A percentile compares a stretch with the other conserved stretches of the same genome.
These are phyloP conservation scores for Cladosporium sp. DNA, from an alignment of 2,329 filamentous ascomycete species.

Conservation along the genomic window DNA sequence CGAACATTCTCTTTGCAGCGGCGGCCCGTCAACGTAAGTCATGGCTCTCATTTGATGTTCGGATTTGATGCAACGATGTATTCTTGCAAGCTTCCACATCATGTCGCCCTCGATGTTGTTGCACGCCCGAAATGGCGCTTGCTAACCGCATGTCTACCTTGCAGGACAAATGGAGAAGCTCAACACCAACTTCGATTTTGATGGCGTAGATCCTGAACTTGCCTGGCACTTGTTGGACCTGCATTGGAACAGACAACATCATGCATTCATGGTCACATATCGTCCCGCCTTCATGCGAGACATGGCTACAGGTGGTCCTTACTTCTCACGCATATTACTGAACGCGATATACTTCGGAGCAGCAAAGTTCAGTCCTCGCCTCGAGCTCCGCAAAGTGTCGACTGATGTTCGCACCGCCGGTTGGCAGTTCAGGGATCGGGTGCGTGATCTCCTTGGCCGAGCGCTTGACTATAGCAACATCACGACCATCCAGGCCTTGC, in stretches of 20 bases:
- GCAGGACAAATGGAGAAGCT: slow-evolving; percentile 11
- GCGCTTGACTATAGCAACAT: slow-evolving; percentile 8
- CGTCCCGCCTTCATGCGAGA: slow-evolving; percentile 24
- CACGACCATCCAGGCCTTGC: slow-evolving; percentile 4
- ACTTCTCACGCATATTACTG: slow-evolving; percentile 3
- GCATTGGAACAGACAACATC: slow-evolving; percentile 32
- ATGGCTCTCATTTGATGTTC: neutral
- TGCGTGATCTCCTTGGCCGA: slow-evolving; percentile 2
- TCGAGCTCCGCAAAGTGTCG: slow-evolving; percentile 3
- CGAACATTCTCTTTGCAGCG: slow-evolving; percentile 35
- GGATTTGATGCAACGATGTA: too few relatives aligned
- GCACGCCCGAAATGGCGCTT: neutral
- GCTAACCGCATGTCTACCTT: neutral
- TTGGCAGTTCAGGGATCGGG: neutral
- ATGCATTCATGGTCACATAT: slow-evolving; percentile 21
- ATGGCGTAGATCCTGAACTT: slow-evolving; percentile 50
- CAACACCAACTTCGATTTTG: slow-evolving; percentile 44
- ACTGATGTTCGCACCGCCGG: slow-evolving; percentile 6
- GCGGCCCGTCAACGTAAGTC: slow-evolving; percentile 3
- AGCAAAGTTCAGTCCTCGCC: slow-evolving; percentile 5
- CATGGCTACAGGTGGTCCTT: slow-evolving; percentile 10
- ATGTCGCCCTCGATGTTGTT: too few relatives aligned
- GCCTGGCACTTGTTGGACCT: slow-evolving; percentile 50
- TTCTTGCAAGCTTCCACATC: too few relatives aligned
- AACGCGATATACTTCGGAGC: slow-evolving; percentile 9